Conservation (phyloP, 768 basidiomycete species). For the Stropharia rugosoannulata region DNA sequence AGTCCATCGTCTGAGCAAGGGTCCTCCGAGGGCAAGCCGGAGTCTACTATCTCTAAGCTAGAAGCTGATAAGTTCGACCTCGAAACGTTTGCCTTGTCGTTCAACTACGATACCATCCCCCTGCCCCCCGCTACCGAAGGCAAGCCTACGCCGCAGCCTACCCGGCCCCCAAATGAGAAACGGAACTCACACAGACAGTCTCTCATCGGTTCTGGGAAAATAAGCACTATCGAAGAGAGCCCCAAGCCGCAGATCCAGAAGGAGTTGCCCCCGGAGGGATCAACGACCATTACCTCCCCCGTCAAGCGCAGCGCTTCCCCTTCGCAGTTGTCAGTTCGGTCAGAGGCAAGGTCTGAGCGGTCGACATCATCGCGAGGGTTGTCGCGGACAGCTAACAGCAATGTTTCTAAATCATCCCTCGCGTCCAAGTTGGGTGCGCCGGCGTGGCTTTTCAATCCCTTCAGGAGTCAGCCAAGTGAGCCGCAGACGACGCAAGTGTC, state of each 20-base stretch:
- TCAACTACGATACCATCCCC: slow-evolving; percentile 33
- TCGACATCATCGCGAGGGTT: slow-evolving; percentile 44
- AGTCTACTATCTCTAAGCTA: slow-evolving; percentile 37
- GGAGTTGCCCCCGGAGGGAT: slow-evolving; percentile 52
- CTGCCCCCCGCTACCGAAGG: slow-evolving; percentile 16
- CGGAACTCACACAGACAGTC: slow-evolving; percentile 52
- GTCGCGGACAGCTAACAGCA: slow-evolving; percentile 8
- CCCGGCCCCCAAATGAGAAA: slow-evolving; percentile 40
- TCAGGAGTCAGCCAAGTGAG: slow-evolving; percentile 62
- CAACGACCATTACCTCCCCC: slow-evolving; percentile 18
- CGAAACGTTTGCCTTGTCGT: slow-evolving; percentile 57
- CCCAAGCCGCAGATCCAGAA: slow-evolving; percentile 44
- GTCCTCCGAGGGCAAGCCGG: slow-evolving; percentile 26
- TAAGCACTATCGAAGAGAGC: slow-evolving; percentile 73
- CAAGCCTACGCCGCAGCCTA: slow-evolving; percentile 39
- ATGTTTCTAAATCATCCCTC: slow-evolving; percentile 34
- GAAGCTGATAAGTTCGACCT: slow-evolving; percentile 77
- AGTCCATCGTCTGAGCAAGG: neutral
- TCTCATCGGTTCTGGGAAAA: slow-evolving; percentile 34
- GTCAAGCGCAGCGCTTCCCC: slow-evolving; percentile 55
- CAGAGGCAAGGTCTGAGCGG: slow-evolving; percentile 41
- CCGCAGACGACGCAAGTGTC: slow-evolving; percentile 59
- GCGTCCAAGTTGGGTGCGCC: slow-evolving; percentile 61
- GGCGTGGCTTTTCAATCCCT: slow-evolving; percentile 80
- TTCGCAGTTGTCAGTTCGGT: slow-evolving; percentile 66